Conservation (phyloP, 176 grass and related monocot species). For the Cenchrus americanus region DNA sequence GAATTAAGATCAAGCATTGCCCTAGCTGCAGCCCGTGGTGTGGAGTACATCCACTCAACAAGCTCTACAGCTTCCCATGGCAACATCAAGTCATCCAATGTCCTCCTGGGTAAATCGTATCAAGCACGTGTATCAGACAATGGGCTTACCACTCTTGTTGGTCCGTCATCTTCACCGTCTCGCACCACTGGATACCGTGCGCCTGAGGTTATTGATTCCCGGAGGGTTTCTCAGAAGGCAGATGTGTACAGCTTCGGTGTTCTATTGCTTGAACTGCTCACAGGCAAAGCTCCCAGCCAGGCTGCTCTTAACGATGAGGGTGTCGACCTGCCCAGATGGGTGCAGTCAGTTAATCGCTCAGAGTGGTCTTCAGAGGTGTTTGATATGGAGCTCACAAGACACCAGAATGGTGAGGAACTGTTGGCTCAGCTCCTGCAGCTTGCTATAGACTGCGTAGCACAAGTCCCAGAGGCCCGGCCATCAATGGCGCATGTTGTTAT, state of each 20-base stretch:
- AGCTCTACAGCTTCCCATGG: conserved; percentile 64
- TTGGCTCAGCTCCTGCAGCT: conserved; percentile 78
- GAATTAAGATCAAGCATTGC: conserved; percentile 59
- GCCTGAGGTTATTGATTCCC: conserved; percentile 72
- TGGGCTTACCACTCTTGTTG: conserved; percentile 66
- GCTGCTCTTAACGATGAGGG: conserved; percentile 63
- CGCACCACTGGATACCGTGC: conserved; percentile 67
- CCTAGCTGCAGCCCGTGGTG: conserved; percentile 58
- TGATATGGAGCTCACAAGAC: conserved; percentile 56
- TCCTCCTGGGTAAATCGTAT: conserved; percentile 58
- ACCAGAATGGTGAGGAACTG: conserved; percentile 49
- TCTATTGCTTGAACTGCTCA: conserved; percentile 81
- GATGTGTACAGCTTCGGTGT: conserved; percentile 91
- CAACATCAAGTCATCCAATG: conserved; percentile 90
- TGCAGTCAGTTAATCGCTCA: conserved; percentile 62
- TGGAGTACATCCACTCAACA: conserved; percentile 78
- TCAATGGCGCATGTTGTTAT: conserved; percentile 63
- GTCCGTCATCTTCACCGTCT: conserved; percentile 35
- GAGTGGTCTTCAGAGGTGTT: conserved; percentile 70
- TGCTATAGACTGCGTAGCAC: conserved; percentile 67
- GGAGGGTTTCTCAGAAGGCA: conserved; percentile 69
- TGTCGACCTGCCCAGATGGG: conserved; percentile 78
- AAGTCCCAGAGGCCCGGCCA: conserved; percentile 62
- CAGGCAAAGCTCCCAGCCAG: conserved; percentile 76
- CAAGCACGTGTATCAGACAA: conserved; percentile 71